phyloP scores from a whole-genome alignment of 1,139 yeast genomes.

The Insectozyma bohioensis region DNA sequence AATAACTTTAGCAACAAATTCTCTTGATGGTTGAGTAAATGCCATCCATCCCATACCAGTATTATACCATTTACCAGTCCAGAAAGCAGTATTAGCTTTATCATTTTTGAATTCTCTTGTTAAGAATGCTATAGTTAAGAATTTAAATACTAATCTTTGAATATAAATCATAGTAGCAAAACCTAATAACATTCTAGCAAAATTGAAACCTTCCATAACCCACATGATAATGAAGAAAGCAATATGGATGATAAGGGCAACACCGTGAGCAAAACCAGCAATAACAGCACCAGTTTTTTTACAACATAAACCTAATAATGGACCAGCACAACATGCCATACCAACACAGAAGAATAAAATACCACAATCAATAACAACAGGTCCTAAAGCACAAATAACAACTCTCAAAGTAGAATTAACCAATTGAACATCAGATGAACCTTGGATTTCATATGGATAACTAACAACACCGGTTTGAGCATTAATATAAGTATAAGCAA shows the following conservation, averaged over 20 bases:
- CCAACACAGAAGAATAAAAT: slow-evolving; percentile 70
- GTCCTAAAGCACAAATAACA: slow-evolving; percentile 86
- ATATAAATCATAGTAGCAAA: slow-evolving; percentile 79
- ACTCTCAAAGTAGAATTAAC: slow-evolving; percentile 86
- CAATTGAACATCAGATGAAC: slow-evolving; percentile 34
- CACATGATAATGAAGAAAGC: slow-evolving; percentile 92
- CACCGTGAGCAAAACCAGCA: slow-evolving; percentile 97
- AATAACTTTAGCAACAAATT: slow-evolving; percentile 88
- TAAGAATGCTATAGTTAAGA: slow-evolving; percentile 73
- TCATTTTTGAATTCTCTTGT: slow-evolving; percentile 98
- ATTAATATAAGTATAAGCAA: slow-evolving; percentile 90
- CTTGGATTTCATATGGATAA: slow-evolving; percentile 29
- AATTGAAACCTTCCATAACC: slow-evolving; percentile 92
- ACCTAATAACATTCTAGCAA: slow-evolving; percentile 86
- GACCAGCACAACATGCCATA: slow-evolving; percentile 96
- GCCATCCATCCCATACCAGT: slow-evolving; percentile 95
- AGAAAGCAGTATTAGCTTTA: slow-evolving; percentile 95
- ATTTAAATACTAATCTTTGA: slow-evolving; percentile 86
- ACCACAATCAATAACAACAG: slow-evolving; percentile 89
- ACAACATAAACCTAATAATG: slow-evolving; percentile 91
- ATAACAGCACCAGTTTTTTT: slow-evolving; percentile 96
- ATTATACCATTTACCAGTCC: slow-evolving; percentile 99
- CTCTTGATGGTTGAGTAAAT: slow-evolving; percentile 95
- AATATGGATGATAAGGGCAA: slow-evolving; percentile 83
- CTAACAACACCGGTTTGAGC: slow-evolving; percentile 92